Conservation (phyloP, 805 yeast genomes). For the Alloascoidea africana region DNA sequence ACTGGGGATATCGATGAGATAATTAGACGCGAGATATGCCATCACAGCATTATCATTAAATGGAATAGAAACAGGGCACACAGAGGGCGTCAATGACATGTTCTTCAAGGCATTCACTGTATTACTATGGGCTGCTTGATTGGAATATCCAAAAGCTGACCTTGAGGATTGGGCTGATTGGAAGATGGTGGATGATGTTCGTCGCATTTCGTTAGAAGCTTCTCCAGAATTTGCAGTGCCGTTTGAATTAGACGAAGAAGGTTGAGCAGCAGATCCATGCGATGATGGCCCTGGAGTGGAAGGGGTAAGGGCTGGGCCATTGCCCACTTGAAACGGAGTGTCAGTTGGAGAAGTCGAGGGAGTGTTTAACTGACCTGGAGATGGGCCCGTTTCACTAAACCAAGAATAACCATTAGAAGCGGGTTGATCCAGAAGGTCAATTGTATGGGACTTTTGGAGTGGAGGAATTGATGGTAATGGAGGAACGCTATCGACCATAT, state of each 20-base stretch:
- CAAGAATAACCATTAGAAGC: no score
- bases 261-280: background rate
- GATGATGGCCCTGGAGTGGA: background rate
- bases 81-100: slow-evolving; percentile 15
- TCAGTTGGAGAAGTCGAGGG: background rate
- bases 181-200: background rate
- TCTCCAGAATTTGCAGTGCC: background rate
- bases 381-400: background rate
- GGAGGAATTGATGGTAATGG: slow-evolving; percentile 3
- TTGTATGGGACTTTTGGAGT: slow-evolving; percentile 1
- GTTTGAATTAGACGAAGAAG: background rate
- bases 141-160: background rate
- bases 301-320: background rate
- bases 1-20: slow-evolving; percentile 29
- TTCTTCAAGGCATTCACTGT: slow-evolving; percentile 7
- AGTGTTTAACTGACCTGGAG: background rate
- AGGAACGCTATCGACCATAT: no score
- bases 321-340: background rate
- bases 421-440: background rate
- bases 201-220: background rate
- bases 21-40: slow-evolving; percentile 32
- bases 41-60: slow-evolving; percentile 26
- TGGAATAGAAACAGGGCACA: slow-evolving; percentile 27
- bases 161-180: background rate
- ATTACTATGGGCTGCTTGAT: slow-evolving; percentile 1